Evolutionary conservation across 177 flowering plant species (phyloP), one percentile per base, ranked within the genome.

Genomic region (Vitis hybrid): DNA sequence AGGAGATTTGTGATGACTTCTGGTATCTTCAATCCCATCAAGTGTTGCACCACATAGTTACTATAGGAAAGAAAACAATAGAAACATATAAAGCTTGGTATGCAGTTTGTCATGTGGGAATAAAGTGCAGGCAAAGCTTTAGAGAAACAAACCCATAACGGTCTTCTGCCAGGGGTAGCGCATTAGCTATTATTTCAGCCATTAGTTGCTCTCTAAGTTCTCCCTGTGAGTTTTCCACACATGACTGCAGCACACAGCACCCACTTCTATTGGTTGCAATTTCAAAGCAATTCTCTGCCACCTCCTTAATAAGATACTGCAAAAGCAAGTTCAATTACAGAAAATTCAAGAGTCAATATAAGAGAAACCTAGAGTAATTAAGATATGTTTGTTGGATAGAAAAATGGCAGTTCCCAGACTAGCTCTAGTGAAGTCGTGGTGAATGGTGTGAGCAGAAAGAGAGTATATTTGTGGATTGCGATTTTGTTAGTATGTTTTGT

Each of bases 31-130:
- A 81, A 14, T 2, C 48, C 79, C 61, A 85, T 55, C 3, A 87
- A 3, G 58, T 70, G 73, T 72, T 87, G 90, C 72, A 87, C 82
- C 14, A 84, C 87, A 71, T 87, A 87, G 78, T 87, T 87, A 41
- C 90, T 85, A 51, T 2, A 65, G 32, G 13, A 18, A 51, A 72
- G 10, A 58, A 49, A 21, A 11, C 7, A 41, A 12, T 6, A 66
- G 9, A 74, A 46, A 21, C 27, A 55, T n/a, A 51, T 68, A 13
- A 49, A 64, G 12, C 30, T 24, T 11, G 11, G 30, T 11, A 50
- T 12, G 21, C 7, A 53, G 15, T 20, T 35, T 48, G 18, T 9
- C 17, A 12, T 21, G 24, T 10, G 6, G 8, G 30, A 1, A 10
- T 9, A 51, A 58, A 24, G 21, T 1, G 54, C n/a, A 12, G 12